Evolutionary conservation across 2,329 filamentous ascomycete species (phyloP), one percentile per base, ranked within the genome.

Genomic region (Pseudogymnoascus sp.): DNA sequence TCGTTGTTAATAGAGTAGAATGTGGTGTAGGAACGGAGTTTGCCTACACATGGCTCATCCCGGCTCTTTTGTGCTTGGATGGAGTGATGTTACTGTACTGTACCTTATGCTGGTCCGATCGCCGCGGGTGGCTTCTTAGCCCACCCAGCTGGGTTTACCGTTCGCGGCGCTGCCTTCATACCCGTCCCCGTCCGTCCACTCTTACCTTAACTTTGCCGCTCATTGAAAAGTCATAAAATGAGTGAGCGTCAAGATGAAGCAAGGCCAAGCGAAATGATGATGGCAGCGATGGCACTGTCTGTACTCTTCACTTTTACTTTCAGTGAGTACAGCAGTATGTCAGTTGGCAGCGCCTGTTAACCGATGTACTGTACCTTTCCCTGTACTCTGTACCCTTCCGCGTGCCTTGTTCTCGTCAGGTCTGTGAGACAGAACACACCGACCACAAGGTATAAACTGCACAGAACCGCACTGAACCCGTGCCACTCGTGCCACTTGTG

Each of bases 101-200:
- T 52, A 52, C 45, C 45, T 52, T 52, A 52, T 52, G 45, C 45
- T 52, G 45, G 45, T 52, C 45, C 45, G 45, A 52, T 52, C 45
- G 45, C 25, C 45, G 45, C 45, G 45, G 45, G 45, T 52, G 45
- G 45, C 45, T 52, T 52, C 45, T 31, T 52, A 31, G 45, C 45
- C 45, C 45, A 21, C 45, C 21, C n/a, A 52, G 23, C 45, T 52
- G 45, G 45, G 45, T 52, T 52, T 16, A 31, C 43, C 43, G 43
- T 52, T 52, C n/a, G 45, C n/a, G 45, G 45, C 25, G 45, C 25
- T 31, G 18, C 45, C 8, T n/a, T 16, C 23, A 31, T 8, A 31
- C 25, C 45, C 45, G 45, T 52, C n/a, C 45, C 18, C n/a, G 2
- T 23, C 25, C 31, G 21, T 23, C 21, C 21, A 23, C 4, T 5